Base-by-base conservation (phyloP, 768 basidiomycete species). In the Daedaleopsis nitida region DNA sequence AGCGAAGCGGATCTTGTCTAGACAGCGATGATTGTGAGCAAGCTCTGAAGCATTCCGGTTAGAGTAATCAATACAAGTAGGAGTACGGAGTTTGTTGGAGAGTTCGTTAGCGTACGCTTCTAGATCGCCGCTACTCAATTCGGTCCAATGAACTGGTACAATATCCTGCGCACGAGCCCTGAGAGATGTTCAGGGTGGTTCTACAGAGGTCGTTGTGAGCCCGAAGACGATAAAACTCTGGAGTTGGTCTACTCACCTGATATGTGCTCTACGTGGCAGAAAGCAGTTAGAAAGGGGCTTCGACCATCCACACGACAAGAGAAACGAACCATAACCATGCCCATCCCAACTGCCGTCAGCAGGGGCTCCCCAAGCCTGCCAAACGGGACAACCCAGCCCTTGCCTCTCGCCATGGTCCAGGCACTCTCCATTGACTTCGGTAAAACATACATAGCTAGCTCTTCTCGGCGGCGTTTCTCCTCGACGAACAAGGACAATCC, bases 81-180 rank as follows among this genome's bases (percentile, higher is more conserved):
- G 27, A 32, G 27, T 32, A 32, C 7, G 27, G 7, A 32, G 27
- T 32, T 32, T 32, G 27, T 32, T 7, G 7, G 27, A 32, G 7
- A 7, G 27, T 32, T 32, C 27, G 27, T 32, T 7, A 7, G 51
- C 51, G 19, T 12, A 12, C 34, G 47, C 47, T 5, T 21, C 21
- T 23, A 24, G 23, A 24, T 7, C 0, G 13, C 9, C 47, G 21
- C 21, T 14, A 16, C 52, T 53, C n/a, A 68, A 38, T 94, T 94
- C 1, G 93, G 91, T 3, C 94, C 94, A 69, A 96, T 86, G 62
- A 95, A 92, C 69, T 96, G 93, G 71, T 94, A 96, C 68, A 95
- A 64, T 64, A 95, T 84, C 59, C 88, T 80, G 63, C 92, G 79
- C 6, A 95, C 91, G 16, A 95, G 77, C 1, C 92, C 88, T 0